Base-by-base conservation (phyloP, 148 eudicot genomes). In the Talinum fruticosum region DNA sequence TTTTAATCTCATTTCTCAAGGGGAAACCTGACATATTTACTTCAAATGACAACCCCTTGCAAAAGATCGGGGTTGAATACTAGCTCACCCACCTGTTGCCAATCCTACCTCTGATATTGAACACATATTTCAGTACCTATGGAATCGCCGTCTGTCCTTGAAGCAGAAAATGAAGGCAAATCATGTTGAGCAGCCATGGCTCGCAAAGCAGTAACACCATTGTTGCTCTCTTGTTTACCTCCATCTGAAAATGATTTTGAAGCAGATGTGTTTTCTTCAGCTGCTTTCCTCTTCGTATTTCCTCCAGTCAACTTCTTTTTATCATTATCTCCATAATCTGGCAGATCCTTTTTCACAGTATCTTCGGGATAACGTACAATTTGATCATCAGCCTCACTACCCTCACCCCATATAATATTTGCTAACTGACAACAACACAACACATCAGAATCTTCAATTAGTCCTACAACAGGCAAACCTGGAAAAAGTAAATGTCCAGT, bases 391-490 rank as follows among this genome's bases (percentile, higher is more conserved):
- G 78, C 83, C 82, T 87, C 94, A 26, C 81, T 84, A 71, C 70
- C 84, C 83, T 87, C 97, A 73, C 88, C 92, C 94, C 98, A 91
- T 91, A 91, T 86, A 76, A 93, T 86, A 84, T 87, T 85, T 72
- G 89, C 85, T 72, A 93, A 66, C 98, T 93, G 94, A 74, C 80
- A 87, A 70, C 24, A 83, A 69, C 59, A 36, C 19, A 33, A 14
- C 54, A 6, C 57, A 49, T 59, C 10, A 26, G 65, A 59, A 2
- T 30, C 30, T 59, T 69, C 28, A 73, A 62, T 72, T 69, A 76
- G 83, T 62, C 34, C 7, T 16, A 47, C 16, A 33, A 36, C 45
- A 61, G 12, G 23, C 5, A 77, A 77, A 29, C 35, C 10, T 2
- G 29, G 34, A 64, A 71, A 71, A 69, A 2, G n/a, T 16, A 28